A percentile compares a stretch with the other conserved stretches of the same genome.
phyloP scores from a whole-genome alignment of 208 protist species.

The Acanthamoeba lenticulata region DNA sequence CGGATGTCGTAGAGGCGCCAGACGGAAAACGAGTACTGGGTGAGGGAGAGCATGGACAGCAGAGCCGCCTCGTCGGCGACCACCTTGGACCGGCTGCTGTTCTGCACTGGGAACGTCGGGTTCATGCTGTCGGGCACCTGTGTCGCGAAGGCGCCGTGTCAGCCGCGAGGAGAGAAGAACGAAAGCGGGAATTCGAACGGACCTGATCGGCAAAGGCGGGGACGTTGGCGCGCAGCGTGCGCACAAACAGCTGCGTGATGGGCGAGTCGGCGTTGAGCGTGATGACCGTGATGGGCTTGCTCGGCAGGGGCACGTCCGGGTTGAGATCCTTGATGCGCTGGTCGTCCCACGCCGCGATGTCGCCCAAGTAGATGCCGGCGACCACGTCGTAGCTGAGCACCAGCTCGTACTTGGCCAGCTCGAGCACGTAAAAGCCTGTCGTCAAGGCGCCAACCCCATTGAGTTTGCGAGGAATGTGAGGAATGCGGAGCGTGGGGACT shows the following conservation, averaged over 20 bases:
- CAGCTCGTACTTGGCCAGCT: background rate
- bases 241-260: background rate
- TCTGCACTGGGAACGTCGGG: slow-evolving; percentile 3
- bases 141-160: too few species aligned
- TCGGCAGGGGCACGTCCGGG: background rate
- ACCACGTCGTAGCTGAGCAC: background rate
- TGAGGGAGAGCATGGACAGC: background rate
- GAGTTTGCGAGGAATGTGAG: too few species aligned
- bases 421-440: background rate
- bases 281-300: background rate
- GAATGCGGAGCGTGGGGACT: background rate
- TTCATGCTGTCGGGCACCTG: background rate
- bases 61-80: background rate
- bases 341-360: slow-evolving; percentile 1
- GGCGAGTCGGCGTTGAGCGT: background rate
- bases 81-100: background rate
- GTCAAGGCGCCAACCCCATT: background rate
- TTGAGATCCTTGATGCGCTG: slow-evolving; percentile 5
- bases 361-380: background rate
- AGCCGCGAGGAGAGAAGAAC: too few species aligned
- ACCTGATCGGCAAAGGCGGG: background rate
- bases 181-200: too few species aligned
- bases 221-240: background rate
- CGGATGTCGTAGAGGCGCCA: background rate
- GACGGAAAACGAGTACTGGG: background rate